These are phyloP conservation scores for Clitocybe nebularis DNA, from an alignment of 1,284 basidiomycete genomes.

Conservation along the genomic window DNA sequence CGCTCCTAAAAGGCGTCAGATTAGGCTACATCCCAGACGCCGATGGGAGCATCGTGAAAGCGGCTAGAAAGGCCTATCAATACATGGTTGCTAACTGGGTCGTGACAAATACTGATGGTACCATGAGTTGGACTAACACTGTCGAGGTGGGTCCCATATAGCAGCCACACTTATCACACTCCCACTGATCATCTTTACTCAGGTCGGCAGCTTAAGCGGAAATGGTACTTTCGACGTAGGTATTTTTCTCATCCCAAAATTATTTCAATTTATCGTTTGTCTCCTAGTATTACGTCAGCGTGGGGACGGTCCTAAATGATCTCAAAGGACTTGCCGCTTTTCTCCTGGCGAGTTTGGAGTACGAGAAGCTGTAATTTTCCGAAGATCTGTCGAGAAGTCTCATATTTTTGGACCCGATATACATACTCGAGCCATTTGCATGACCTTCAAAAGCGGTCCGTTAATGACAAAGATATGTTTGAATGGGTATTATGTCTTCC, in stretches of 20 bases:
- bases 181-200: conserved; percentile 5
- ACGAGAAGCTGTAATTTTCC: conserved; percentile 33
- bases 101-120: conserved; percentile 36
- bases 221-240: conserved; percentile 37
- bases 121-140: conserved; percentile 41
- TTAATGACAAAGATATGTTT: not conserved
- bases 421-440: too few relatives aligned
- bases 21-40: conserved; percentile 35
- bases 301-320: conserved; percentile 36
- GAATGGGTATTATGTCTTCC: not conserved
- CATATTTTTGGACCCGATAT: too few relatives aligned
- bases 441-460: conserved; percentile 1
- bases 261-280: not conserved
- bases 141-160: conserved; percentile 33
- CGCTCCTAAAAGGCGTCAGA: conserved; percentile 40
- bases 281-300: conserved; percentile 38
- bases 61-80: conserved; percentile 37
- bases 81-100: conserved; percentile 41
- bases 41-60: conserved; percentile 34
- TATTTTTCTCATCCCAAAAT: not conserved
- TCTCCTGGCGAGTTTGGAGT: conserved; percentile 42
- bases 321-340: conserved; percentile 44
- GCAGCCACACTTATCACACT: too few relatives aligned
- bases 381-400: too few relatives aligned
- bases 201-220: conserved; percentile 39